phyloP scores from a whole-genome alignment of 441 rosid genomes.

The Euphorbia neoarborescens region DNA sequence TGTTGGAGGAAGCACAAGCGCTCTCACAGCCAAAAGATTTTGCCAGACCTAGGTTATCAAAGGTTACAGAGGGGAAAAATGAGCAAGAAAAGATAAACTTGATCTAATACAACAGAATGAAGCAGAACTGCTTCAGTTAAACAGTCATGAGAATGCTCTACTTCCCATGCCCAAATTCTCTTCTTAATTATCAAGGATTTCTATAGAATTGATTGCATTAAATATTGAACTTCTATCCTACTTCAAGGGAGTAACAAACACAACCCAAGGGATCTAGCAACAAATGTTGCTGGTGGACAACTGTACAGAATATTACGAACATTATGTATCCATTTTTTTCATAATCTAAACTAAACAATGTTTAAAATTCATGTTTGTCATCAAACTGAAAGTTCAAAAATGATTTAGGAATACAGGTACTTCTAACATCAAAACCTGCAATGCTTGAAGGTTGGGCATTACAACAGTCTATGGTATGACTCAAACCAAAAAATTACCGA shows the following conservation, averaged over 20 bases:
- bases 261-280: background rate
- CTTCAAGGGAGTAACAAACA: no score
- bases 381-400: background rate
- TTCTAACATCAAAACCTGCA: background rate
- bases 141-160: background rate
- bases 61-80: background rate
- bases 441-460: background rate
- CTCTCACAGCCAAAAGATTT: slow-evolving; percentile 76
- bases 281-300: background rate
- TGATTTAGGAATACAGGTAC: background rate
- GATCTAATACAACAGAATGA: background rate
- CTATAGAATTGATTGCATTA: no score
- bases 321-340: background rate
- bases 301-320: background rate
- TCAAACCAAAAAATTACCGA: background rate
- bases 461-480: background rate
- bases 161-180: no score
- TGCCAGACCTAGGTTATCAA: slow-evolving; percentile 76
- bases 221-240: no score
- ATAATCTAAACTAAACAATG: background rate
- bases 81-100: background rate
- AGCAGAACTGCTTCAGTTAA: background rate
- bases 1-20: slow-evolving; percentile 91
- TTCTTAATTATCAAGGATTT: no score
- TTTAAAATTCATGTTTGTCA: background rate